Evolutionary conservation across 345 rosid genomes (phyloP), one percentile per base, ranked within the genome.

Genomic region (Firmiana major): DNA sequence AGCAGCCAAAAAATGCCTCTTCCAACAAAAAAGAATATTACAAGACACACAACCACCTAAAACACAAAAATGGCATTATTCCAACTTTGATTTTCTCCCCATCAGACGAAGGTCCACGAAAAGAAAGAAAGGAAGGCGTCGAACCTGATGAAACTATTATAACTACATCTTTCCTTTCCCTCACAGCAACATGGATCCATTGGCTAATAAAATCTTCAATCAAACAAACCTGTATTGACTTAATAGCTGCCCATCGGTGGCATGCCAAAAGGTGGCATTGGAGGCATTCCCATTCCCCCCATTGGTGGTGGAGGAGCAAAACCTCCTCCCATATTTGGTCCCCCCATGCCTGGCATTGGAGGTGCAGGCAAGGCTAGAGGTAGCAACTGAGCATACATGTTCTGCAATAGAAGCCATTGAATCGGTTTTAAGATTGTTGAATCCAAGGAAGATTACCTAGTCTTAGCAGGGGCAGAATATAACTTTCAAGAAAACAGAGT

Each of bases 361-460:
- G 93, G 93, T 36, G 94, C 94, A 26, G 94, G 94, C 81, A 90
- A 81, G 45, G 94, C 94, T 11, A 90, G 94, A 38, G 94, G 94
- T 75, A 90, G 77, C 77, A 90, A 78, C 76, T 90, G 94, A 7
- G 94, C 94, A 48, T 90, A 90, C 94, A 90, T 90, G 76, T 90
- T 88, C 94, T 90, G 87, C 78, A 81, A 66, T 11, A 77, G 9
- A 73, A 51, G 4, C 8, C 51, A 67, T 17, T 54, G 46, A 24
- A 54, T 71, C 45, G 62, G 58, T 70, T 49, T 17, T 46, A 78
- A 40, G 26, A 72, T 21, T 58, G 12, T 55, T 19, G 22, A 49
- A 64, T 21, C 17, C 17, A 19, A 19, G 4, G 24, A 43, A 69
- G 48, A 21, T 26, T 43, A 72, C 28, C 54, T 1, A 48, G 3